phyloP scores from a whole-genome alignment of 345 rosid genomes.

The Bretschneidera sinensis region DNA sequence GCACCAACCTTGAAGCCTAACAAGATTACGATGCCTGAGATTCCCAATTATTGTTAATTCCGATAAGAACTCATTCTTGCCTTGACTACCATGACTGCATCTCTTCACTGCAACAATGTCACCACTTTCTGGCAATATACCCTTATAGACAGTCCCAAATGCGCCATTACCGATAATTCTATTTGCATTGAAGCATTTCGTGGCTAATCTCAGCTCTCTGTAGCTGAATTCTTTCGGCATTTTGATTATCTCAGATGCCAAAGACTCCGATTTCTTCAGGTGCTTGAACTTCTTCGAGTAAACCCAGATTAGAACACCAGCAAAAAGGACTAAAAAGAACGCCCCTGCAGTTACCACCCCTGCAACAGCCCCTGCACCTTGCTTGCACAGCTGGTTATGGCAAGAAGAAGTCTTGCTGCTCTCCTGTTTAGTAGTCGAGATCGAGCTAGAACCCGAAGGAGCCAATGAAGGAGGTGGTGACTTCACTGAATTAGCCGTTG shows the following conservation, averaged over 20 bases:
- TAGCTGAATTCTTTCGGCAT: conserved; percentile 88
- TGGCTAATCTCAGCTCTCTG: conserved; percentile 79
- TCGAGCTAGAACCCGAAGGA: conserved; percentile 33
- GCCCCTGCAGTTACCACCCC: conserved; percentile 96
- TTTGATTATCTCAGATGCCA: conserved; percentile 72
- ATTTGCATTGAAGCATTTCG: conserved; percentile 60
- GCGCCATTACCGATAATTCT: conserved; percentile 90
- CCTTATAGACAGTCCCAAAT: conserved; percentile 89
- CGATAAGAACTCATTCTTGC: conserved; percentile 77
- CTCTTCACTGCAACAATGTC: conserved; percentile 83
- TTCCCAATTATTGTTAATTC: conserved; percentile 84
- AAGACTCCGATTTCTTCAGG: conserved; percentile 49
- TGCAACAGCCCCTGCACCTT: conserved; percentile 89
- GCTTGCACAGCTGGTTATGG: conserved; percentile 76
- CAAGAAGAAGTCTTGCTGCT: conserved; percentile 53
- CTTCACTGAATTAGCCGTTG: conserved; percentile 57
- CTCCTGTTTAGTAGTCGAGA: conserved; percentile 29
- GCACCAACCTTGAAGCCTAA: conserved; percentile 92
- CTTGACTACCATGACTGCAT: conserved; percentile 87
- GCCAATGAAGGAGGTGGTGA: conserved; percentile 65
- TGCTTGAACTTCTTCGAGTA: conserved; percentile 56
- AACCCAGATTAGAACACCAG: conserved; percentile 69
- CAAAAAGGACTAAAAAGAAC: conserved; percentile 69
- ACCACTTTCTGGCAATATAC: conserved; percentile 59
- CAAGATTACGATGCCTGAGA: conserved; percentile 86